phyloP scores from a whole-genome alignment of 1,284 basidiomycete genomes.

The Cyathus olla region DNA sequence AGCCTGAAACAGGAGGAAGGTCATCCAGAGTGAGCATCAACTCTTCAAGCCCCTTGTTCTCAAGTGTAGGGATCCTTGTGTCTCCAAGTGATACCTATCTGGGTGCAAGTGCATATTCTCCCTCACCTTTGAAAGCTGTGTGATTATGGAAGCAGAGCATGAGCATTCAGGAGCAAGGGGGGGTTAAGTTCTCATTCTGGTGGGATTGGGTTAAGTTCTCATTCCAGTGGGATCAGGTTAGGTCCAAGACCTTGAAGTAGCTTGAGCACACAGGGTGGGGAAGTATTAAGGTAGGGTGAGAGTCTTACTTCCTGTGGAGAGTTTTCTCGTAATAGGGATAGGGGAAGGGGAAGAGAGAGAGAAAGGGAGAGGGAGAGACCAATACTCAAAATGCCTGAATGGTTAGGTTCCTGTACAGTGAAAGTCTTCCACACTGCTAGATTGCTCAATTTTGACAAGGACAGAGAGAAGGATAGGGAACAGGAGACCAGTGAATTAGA shows the following conservation, averaged over 20 bases:
- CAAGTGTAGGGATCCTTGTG: too few species aligned
- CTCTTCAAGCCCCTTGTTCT: background rate
- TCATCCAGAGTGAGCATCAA: too few species aligned
- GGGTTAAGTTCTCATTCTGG: too few species aligned
- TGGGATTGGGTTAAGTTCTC: too few species aligned
- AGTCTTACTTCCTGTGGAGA: background rate
- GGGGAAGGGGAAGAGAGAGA: constrained; percentile 10
- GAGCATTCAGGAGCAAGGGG: constrained; percentile 62
- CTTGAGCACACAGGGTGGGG: constrained; percentile 9
- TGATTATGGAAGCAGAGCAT: constrained; percentile 67
- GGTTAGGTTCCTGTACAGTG: constrained; percentile 75
- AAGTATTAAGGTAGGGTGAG: constrained; percentile 11
- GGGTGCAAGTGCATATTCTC: too few species aligned
- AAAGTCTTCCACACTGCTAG: constrained; percentile 80
- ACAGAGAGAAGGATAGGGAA: constrained; percentile 22
- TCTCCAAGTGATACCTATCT: too few species aligned
- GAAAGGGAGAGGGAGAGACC: constrained; percentile 8
- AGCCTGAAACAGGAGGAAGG: background rate
- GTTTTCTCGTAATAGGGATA: constrained; percentile 3
- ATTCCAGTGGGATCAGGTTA: constrained; percentile 1
- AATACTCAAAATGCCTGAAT: constrained; percentile 54
- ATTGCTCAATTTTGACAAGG: constrained; percentile 61
- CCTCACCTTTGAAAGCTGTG: constrained; percentile 32
- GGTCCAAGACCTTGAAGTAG: constrained; percentile 33
- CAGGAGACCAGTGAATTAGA: constrained; percentile 11